Base-by-base conservation (phyloP, 2,329 filamentous ascomycete genomes). In the Arthroderma sp. region DNA sequence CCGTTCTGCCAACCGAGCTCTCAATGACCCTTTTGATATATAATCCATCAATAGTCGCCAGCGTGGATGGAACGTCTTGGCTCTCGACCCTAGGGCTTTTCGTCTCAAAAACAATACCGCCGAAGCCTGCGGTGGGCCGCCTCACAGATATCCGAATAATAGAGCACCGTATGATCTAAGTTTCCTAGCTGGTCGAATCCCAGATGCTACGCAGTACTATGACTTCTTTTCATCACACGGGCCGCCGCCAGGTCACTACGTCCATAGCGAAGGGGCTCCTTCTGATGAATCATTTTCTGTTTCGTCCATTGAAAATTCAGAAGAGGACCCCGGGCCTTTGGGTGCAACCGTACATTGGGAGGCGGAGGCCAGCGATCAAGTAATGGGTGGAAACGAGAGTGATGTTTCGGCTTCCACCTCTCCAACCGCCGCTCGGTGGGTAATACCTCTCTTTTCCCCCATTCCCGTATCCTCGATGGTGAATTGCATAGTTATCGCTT, bases 51-150 rank as follows among this genome's bases (percentile, higher is more conserved):
- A 11, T 37, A 43, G 41, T 7, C 41, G 33, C 10, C 48, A 63
- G 47, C 54, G 61, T 38, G 68, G 68, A n/a, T 71, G 68, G 68
- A 57, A 58, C 38, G 66, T 70, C 38, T 53, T 70, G 38, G 66
- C 67, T 9, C 53, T 71, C 29, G 66, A 70, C 48, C 64, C 66
- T n/a, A 58, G 59, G 27, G 57, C 54, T 34, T 70, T 70, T 46
- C 63, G 62, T 42, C 49, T 53, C 5, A 56, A 59, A 41, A 49
- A 53, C 8, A 56, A 55, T 4, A 58, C 58, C 38, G 52, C 60
- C 48, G 58, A 67, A 15, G 67, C 67, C 5, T 69, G 63, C 49
- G 66, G 67, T 39, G 62, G 63, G 30, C 42, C 49, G 32, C 58
- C 60, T 33, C 43, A 48, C 15, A 45, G 52, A 11, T 40, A 47